phyloP scores from a whole-genome alignment of 139 green algal species.

The Picochlorum sp. region DNA sequence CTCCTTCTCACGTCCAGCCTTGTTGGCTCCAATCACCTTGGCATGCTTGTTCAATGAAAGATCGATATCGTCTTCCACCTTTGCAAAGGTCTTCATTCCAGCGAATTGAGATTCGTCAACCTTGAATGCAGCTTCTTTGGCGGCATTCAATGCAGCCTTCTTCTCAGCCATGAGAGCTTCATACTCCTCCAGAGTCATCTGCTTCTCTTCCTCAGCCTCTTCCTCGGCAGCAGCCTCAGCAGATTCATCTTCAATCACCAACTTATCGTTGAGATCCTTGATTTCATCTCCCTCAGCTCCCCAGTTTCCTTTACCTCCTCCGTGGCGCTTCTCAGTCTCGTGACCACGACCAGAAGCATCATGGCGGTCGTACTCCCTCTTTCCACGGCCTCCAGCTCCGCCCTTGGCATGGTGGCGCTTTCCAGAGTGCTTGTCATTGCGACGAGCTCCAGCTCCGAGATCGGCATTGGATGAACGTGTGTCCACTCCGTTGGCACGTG shows the following conservation, averaged over 20 bases:
- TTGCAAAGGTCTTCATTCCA: slow-evolving; percentile 35
- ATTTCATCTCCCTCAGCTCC: slow-evolving; percentile 50
- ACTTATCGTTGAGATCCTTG: slow-evolving; percentile 28
- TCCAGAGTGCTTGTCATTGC: background rate
- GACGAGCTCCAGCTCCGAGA: slow-evolving; percentile 2
- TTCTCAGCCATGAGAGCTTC: slow-evolving; percentile 61
- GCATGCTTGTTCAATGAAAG: slow-evolving; percentile 35
- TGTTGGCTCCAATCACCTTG: slow-evolving; percentile 31
- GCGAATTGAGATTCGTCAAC: slow-evolving; percentile 35
- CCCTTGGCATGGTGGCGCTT: slow-evolving; percentile 2
- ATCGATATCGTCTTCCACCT: slow-evolving; percentile 31
- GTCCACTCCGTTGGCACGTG: background rate
- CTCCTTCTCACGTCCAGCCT: slow-evolving; percentile 21
- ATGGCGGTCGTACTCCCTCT: slow-evolving; percentile 72
- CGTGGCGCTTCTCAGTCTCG: slow-evolving; percentile 71
- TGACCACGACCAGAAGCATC: slow-evolving; percentile 69
- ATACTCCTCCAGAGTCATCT: slow-evolving; percentile 69
- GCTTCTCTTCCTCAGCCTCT: slow-evolving; percentile 26
- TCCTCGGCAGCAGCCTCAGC: slow-evolving; percentile 22
- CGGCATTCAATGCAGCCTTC: slow-evolving; percentile 66
- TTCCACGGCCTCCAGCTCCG: slow-evolving; percentile 24
- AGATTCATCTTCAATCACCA: slow-evolving; percentile 17
- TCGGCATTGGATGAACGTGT: slow-evolving; percentile 16
- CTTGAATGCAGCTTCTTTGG: slow-evolving; percentile 23
- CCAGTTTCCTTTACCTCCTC: slow-evolving; percentile 75